Evolutionary conservation across 345 rosid genomes (phyloP).

Genomic region (Carallia pectinifolia): DNA sequence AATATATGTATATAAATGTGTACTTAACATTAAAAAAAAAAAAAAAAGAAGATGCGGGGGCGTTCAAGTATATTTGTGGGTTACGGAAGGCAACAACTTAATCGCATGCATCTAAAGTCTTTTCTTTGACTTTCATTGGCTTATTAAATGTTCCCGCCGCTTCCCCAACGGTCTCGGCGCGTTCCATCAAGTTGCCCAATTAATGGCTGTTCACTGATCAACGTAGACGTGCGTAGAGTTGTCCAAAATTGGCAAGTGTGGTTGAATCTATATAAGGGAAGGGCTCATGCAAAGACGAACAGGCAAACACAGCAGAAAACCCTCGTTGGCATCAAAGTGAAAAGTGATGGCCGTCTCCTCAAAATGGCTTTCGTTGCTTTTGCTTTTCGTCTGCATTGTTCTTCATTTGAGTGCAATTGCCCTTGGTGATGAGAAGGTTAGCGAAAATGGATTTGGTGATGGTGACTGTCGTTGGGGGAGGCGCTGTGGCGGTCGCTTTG

Average conservation of each 20-base stretch:
- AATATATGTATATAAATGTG: too few species aligned
- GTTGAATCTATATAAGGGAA: slow-evolving; percentile 13
- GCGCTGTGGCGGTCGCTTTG: slow-evolving; percentile 20
- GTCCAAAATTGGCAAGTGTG: slow-evolving; percentile 1
- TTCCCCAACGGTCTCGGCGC: slow-evolving; percentile 33
- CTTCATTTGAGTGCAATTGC: slow-evolving; percentile 28
- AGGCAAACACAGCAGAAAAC: not conserved
- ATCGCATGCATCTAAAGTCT: not conserved
- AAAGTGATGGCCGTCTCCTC: slow-evolving; percentile 26
- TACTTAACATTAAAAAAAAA: too few species aligned
- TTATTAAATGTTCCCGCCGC: slow-evolving; percentile 33
- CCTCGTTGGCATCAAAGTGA: slow-evolving; percentile 1
- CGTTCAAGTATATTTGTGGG: too few species aligned
- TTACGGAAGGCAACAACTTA: not conserved
- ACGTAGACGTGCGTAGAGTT: not conserved
- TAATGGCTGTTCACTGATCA: slow-evolving; percentile 11
- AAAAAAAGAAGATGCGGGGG: too few species aligned
- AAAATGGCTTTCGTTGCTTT: slow-evolving; percentile 35
- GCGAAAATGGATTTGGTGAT: slow-evolving; percentile 18
- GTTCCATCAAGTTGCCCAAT: slow-evolving; percentile 13
- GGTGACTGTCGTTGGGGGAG: slow-evolving; percentile 22
- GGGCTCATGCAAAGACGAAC: not conserved
- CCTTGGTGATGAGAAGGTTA: slow-evolving; percentile 26
- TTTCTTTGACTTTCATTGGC: slow-evolving; percentile 10
- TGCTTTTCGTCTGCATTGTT: slow-evolving; percentile 23